Evolutionary conservation across 495 filamentous ascomycete genomes (phyloP).

Genomic region (Delitschia confertaspora): DNA sequence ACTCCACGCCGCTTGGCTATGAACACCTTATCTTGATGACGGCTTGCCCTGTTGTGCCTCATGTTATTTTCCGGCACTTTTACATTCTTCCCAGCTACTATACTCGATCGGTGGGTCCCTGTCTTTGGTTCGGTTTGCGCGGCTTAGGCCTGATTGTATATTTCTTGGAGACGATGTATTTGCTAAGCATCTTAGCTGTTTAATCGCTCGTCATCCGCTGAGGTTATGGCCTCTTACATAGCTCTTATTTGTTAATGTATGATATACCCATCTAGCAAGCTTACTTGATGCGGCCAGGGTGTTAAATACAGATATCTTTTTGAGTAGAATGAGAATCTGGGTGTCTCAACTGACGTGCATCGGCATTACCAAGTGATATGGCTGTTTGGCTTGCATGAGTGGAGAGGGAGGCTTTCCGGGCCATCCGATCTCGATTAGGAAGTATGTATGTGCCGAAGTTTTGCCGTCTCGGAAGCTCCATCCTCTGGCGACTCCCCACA

Average conservation of each 20-base stretch:
- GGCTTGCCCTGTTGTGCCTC: conserved; percentile 17
- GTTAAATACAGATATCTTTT: too few relatives aligned
- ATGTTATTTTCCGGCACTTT: conserved; percentile 11
- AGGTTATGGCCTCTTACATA: conserved; percentile 30
- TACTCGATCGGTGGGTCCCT: neutral
- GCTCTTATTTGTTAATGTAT: conserved; percentile 29
- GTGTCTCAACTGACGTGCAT: too few relatives aligned
- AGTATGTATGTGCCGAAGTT: too few relatives aligned
- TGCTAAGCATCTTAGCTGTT: conserved; percentile 2
- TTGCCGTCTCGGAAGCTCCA: too few relatives aligned
- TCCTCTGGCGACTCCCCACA: neutral
- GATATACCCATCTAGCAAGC: conserved; percentile 15
- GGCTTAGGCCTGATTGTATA: conserved; percentile 20
- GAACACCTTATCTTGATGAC: conserved; percentile 22
- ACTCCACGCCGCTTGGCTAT: conserved; percentile 26
- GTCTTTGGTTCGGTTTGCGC: conserved; percentile 5
- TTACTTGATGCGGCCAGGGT: conserved; percentile 16
- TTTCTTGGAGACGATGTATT: conserved; percentile 22
- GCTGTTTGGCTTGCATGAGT: too few relatives aligned
- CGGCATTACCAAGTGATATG: too few relatives aligned
- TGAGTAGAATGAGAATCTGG: too few relatives aligned
- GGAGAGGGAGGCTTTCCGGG: too few relatives aligned
- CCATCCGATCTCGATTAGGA: too few relatives aligned
- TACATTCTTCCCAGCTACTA: conserved; percentile 11
- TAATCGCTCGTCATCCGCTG: conserved; percentile 9